Percentiles rank a stretch among this genome's conserved stretches.
Conservation (phyloP, 306 rosid species). For the Mucuna pruriens region DNA sequence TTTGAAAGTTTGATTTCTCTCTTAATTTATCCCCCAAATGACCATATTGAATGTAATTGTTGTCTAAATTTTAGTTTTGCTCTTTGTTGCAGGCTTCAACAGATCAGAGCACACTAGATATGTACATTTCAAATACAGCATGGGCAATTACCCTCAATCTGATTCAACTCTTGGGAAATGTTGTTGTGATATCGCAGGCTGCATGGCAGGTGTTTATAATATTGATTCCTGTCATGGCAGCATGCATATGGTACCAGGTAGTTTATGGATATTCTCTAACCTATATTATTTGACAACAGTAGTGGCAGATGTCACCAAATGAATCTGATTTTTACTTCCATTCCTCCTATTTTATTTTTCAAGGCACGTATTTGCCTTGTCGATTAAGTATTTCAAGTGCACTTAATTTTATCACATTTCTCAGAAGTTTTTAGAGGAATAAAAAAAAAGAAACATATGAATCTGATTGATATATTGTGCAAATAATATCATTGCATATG, state of each 20-base stretch:
- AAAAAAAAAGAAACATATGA: neutral
- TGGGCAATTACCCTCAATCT: slow-evolving; percentile 3
- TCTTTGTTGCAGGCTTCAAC: slow-evolving; percentile 48
- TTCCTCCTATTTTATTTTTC: neutral
- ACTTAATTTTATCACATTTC: neutral
- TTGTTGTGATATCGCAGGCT: slow-evolving; percentile 43
- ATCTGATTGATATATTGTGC: neutral
- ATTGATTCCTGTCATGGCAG: slow-evolving; percentile 53
- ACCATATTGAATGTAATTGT: neutral
- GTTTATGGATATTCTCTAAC: neutral
- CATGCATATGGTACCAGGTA: slow-evolving; percentile 54
- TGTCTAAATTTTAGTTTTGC: neutral
- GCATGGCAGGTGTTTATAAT: slow-evolving; percentile 43
- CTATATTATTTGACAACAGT: neutral
- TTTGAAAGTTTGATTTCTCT: neutral
- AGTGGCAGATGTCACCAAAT: neutral
- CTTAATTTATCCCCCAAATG: neutral
- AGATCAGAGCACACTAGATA: slow-evolving; percentile 48
- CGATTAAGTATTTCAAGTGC: neutral
- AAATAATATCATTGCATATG: neutral
- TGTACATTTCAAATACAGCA: neutral
- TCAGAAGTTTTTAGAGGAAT: neutral
- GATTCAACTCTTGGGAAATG: slow-evolving; percentile 27
- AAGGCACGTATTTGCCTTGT: neutral
- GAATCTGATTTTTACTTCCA: neutral